Conservation (phyloP, 1,284 basidiomycete genomes). For the Ustilago esculenta region DNA sequence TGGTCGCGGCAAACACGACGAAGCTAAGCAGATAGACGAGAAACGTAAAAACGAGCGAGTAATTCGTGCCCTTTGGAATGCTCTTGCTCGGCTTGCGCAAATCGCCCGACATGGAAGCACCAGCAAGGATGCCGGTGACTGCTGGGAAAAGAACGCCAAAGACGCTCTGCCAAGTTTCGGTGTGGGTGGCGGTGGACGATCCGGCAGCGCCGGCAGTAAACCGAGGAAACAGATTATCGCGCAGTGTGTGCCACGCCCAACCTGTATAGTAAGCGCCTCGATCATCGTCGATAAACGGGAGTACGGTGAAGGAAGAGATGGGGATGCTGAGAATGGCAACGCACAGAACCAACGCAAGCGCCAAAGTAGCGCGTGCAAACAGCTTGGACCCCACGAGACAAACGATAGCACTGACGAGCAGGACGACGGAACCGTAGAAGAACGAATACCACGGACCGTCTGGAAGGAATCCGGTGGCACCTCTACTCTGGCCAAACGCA, state of each 20-base stretch:
- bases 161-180: conserved; percentile 62
- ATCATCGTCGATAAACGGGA: conserved; percentile 60
- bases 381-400: conserved; percentile 64
- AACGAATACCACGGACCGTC: conserved; percentile 64
- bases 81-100: conserved; percentile 66
- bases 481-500: conserved; percentile 56
- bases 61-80: conserved; percentile 67
- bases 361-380: conserved; percentile 61
- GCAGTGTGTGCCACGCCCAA: conserved; percentile 59
- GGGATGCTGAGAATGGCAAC: conserved; percentile 62
- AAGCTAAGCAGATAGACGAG: conserved; percentile 58
- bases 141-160: conserved; percentile 67
- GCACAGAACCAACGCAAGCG: conserved; percentile 59
- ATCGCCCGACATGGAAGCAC: conserved; percentile 66
- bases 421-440: conserved; percentile 60
- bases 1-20: conserved; percentile 63
- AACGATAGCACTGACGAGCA: conserved; percentile 59
- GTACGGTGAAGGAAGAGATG: conserved; percentile 56
- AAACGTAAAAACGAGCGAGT: conserved; percentile 64
- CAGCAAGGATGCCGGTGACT: conserved; percentile 64
- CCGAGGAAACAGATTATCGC: conserved; percentile 59
- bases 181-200: conserved; percentile 45
- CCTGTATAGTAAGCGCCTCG: conserved; percentile 64
- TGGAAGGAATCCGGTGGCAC: conserved; percentile 50
- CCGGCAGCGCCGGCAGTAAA: conserved; percentile 65